Conservation (phyloP, 768 basidiomycete species). For the Boletus eberwhitei region DNA sequence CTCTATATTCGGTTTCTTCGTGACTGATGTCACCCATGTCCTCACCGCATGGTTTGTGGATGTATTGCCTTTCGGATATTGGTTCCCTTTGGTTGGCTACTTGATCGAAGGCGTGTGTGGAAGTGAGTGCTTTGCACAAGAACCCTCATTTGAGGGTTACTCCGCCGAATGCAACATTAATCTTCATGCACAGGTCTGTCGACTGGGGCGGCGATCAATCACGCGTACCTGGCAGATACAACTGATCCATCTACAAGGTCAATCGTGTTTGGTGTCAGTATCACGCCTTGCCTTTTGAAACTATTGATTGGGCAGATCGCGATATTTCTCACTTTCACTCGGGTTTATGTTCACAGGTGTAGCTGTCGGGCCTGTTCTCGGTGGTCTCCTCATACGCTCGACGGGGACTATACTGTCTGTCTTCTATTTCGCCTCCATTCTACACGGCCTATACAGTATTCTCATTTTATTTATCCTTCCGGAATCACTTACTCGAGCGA, state of each 20-base stretch:
- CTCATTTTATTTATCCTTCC: slow-evolving; percentile 63
- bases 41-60: slow-evolving; percentile 57
- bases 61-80: slow-evolving; percentile 74
- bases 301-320: slow-evolving; percentile 42
- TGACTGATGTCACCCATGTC: slow-evolving; percentile 65
- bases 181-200: slow-evolving; percentile 42
- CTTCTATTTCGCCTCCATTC: slow-evolving; percentile 60
- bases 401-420: slow-evolving; percentile 57
- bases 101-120: slow-evolving; percentile 69
- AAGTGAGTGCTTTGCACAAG: slow-evolving; percentile 40
- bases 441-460: slow-evolving; percentile 49
- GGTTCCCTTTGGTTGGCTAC: slow-evolving; percentile 68
- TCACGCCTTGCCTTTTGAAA: slow-evolving; percentile 1
- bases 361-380: slow-evolving; percentile 72
- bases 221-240: slow-evolving; percentile 72
- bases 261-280: not conserved
- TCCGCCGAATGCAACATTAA: not conserved
- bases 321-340: slow-evolving; percentile 57
- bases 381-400: slow-evolving; percentile 57
- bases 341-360: slow-evolving; percentile 75
- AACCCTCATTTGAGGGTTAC: not conserved
- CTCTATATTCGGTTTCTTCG: slow-evolving; percentile 55
- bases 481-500: slow-evolving; percentile 63
- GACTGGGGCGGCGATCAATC: slow-evolving; percentile 46
- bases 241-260: slow-evolving; percentile 54